Conservation (phyloP, 495 filamentous ascomycete genomes). For the Staphylotrichum longicolle region DNA sequence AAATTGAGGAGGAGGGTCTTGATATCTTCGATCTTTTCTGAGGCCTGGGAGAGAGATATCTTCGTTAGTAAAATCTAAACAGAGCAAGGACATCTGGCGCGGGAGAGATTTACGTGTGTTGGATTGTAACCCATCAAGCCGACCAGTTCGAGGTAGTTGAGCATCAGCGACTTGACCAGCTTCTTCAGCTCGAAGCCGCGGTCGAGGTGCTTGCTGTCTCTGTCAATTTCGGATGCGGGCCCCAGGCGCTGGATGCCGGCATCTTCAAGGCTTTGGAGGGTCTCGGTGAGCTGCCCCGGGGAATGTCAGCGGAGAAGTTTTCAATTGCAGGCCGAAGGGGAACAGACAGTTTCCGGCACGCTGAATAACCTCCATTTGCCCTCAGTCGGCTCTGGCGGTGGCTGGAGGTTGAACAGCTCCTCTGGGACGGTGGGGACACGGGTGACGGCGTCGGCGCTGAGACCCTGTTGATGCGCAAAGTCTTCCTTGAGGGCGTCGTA, state of each 20-base stretch:
- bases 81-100: slow-evolving; percentile 18
- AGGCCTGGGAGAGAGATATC: slow-evolving; percentile 30
- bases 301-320: not conserved
- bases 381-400: slow-evolving; percentile 70
- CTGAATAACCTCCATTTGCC: slow-evolving; percentile 74
- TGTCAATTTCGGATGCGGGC: slow-evolving; percentile 43
- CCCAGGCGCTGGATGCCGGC: slow-evolving; percentile 70
- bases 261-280: slow-evolving; percentile 64
- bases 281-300: slow-evolving; percentile 52
- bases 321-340: not conserved
- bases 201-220: slow-evolving; percentile 55
- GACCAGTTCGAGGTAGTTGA: slow-evolving; percentile 81
- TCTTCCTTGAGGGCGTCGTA: slow-evolving; percentile 53
- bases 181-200: slow-evolving; percentile 73
- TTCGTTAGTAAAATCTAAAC: too few relatives aligned
- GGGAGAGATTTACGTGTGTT: slow-evolving; percentile 41
- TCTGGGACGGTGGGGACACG: slow-evolving; percentile 60
- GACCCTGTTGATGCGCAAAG: slow-evolving; percentile 41
- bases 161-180: slow-evolving; percentile 74
- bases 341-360: slow-evolving; percentile 58
- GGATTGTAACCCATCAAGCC: slow-evolving; percentile 66
- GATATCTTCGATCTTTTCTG: slow-evolving; percentile 71
- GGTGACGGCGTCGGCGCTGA: slow-evolving; percentile 25
- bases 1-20: slow-evolving; percentile 80
- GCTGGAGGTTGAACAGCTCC: slow-evolving; percentile 76